Conservation (phyloP, 2,329 filamentous ascomycete species). For the Cladosporium sp. region DNA sequence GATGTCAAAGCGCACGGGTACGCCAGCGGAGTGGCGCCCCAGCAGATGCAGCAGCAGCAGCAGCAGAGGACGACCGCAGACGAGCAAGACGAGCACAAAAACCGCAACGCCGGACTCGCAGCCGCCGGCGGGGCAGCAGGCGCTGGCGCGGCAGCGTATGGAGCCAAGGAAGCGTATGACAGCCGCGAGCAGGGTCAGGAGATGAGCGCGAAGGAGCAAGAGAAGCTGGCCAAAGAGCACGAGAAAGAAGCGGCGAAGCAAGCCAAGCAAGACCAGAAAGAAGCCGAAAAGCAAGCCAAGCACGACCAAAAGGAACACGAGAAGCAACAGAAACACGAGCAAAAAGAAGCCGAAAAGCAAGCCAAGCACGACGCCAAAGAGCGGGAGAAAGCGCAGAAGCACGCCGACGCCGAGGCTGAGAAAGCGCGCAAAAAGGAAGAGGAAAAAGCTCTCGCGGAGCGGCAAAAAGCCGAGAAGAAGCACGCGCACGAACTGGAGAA, state of each 20-base stretch:
- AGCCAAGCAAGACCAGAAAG: constrained; percentile 13
- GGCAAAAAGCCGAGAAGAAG: constrained; percentile 28
- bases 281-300: constrained; percentile 2
- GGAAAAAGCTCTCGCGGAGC: constrained; percentile 25
- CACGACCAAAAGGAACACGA: constrained; percentile 23
- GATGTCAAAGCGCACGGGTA: constrained; percentile 9
- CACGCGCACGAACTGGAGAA: constrained; percentile 31
- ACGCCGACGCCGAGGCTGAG: constrained; percentile 16
- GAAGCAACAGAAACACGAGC: constrained; percentile 2
- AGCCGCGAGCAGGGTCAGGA: not conserved
- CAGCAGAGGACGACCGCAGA: not conserved
- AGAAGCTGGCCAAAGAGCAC: constrained; percentile 30
- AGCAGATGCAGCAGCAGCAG: not conserved
- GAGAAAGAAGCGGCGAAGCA: constrained; percentile 31
- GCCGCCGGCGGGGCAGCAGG: constrained; percentile 18
- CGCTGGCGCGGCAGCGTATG: constrained; percentile 28
- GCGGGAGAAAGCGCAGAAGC: constrained; percentile 22
- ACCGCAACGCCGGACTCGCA: constrained; percentile 28
- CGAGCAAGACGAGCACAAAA: constrained; percentile 20
- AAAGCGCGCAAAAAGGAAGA: constrained; percentile 12
- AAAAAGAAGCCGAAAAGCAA: not conserved
- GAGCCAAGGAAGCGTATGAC: not conserved
- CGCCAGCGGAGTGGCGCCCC: constrained; percentile 3
- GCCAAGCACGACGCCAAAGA: constrained; percentile 18
- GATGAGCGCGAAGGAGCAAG: constrained; percentile 33